Evolutionary conservation across 345 rosid genomes (phyloP).

Genomic region (Pugionium dolabratum): DNA sequence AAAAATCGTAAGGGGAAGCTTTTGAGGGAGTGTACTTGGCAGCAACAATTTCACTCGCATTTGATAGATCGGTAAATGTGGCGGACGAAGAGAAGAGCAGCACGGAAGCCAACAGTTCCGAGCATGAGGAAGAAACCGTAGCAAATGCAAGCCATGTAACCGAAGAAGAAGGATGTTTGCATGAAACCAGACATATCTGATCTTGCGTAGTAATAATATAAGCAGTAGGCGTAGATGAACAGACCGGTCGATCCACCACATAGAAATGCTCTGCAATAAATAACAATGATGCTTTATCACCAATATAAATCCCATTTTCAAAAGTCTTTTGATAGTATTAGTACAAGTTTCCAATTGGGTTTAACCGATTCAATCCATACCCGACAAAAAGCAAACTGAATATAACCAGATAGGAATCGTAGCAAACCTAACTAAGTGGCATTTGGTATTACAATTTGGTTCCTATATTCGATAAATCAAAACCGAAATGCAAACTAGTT

Average conservation of each 20-base stretch:
- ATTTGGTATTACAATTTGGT: too few relatives aligned
- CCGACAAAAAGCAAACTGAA: too few relatives aligned
- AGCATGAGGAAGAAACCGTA: slow-evolving; percentile 89
- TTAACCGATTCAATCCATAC: background rate
- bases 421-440: too few relatives aligned
- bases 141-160: slow-evolving; percentile 89
- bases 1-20: slow-evolving; percentile 25
- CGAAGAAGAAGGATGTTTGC: slow-evolving; percentile 87
- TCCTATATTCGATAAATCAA: too few relatives aligned
- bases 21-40: slow-evolving; percentile 16
- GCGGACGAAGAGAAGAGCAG: slow-evolving; percentile 68
- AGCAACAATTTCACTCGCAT: slow-evolving; percentile 55
- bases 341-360: background rate
- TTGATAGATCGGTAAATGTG: slow-evolving; percentile 78
- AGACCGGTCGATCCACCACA: slow-evolving; percentile 82
- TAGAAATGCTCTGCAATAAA: slow-evolving; percentile 60
- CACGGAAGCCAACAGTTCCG: slow-evolving; percentile 74
- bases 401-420: too few relatives aligned
- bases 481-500: too few relatives aligned
- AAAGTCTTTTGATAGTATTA: background rate
- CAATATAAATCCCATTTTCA: background rate
- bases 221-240: slow-evolving; percentile 72
- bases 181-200: slow-evolving; percentile 88
- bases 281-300: background rate
- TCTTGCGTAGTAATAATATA: slow-evolving; percentile 68